Evolutionary conservation across 1,284 basidiomycete species (phyloP), one percentile per base, ranked within the genome.

Genomic region (Pseudozyma tsukubaensis): DNA sequence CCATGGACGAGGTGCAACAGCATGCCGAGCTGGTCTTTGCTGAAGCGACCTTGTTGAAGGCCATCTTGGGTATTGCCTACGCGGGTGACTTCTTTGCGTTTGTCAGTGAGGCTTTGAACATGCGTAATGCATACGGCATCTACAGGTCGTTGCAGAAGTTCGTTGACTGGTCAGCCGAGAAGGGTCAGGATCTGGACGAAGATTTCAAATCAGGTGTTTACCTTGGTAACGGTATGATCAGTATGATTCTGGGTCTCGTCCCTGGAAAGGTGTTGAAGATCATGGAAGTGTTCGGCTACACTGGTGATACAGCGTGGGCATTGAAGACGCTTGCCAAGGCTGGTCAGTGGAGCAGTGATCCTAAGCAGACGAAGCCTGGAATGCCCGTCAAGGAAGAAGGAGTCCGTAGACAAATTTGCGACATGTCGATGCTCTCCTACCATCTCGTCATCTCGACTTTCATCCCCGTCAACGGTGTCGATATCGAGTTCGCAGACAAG

Each of bases 201-300:
- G 81, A 84, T 57, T 84, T 84, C 76, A 76, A 79, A 14, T 76
- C 73, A 9, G 83, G 83, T 50, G 81, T 83, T 37, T 82, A 75
- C 59, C 72, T 84, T n/a, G 83, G 83, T 42, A 79, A 77, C 43
- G 83, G 83, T 35, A 44, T 83, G 45, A 84, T 84, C 55, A 82
- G 78, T 47, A 76, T 84, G 73, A 81, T 83, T 32, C 66, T 84
- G 21, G 83, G 83, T 29, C 73, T 84, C 2, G 73, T 84, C 14
- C 83, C 83, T 4, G 68, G 78, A 39, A 83, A 82, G 52, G 77
- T 84, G 35, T 70, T 84, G 45, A 83, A 82, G 70, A 78, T 84
- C 60, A 84, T 84, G 83, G 81, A 83, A 54, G 73, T 83, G 48
- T 82, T 84, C 58, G 83, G 83, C 13, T 84, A 84, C 64, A 78